phyloP scores from a whole-genome alignment of 495 filamentous ascomycete species.

The Xylaria flabelliformis region DNA sequence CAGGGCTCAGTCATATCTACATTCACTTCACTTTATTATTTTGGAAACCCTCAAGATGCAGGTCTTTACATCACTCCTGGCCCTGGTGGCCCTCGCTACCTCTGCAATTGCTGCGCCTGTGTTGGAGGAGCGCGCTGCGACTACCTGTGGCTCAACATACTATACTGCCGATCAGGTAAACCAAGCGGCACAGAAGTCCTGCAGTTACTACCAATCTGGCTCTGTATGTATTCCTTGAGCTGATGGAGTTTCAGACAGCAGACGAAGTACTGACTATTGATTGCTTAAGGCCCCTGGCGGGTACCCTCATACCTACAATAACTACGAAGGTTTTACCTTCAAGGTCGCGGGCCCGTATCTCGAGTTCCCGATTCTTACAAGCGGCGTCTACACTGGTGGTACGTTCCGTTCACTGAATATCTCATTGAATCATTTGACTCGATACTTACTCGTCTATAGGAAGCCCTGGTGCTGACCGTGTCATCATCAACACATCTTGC shows the following conservation, averaged over 20 bases:
- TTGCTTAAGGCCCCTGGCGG: constrained; percentile 41
- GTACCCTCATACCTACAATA: constrained; percentile 70
- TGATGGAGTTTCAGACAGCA: background rate
- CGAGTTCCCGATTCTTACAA: constrained; percentile 66
- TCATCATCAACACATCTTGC: constrained; percentile 61
- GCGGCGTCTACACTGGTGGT: constrained; percentile 62
- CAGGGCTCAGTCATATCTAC: background rate
- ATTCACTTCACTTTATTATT: background rate
- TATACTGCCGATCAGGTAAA: constrained; percentile 54
- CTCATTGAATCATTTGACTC: background rate
- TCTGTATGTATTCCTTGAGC: constrained; percentile 10
- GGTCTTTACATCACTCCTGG: constrained; percentile 30
- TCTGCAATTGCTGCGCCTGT: constrained; percentile 30
- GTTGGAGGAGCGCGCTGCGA: constrained; percentile 39
- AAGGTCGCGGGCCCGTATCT: constrained; percentile 63
- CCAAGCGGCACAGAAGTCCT: constrained; percentile 39
- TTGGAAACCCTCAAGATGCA: constrained; percentile 26
- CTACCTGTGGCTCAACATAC: constrained; percentile 54
- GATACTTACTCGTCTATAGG: constrained; percentile 28
- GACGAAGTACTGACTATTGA: background rate
- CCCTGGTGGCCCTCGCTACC: constrained; percentile 34
- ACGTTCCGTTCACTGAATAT: constrained; percentile 30
- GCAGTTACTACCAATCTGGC: constrained; percentile 48
- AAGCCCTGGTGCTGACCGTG: constrained; percentile 65
- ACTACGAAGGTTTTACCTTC: constrained; percentile 72